These are phyloP conservation scores for Suhomyces kilbournensis DNA, from an alignment of 805 yeast species.

Conservation along the genomic window DNA sequence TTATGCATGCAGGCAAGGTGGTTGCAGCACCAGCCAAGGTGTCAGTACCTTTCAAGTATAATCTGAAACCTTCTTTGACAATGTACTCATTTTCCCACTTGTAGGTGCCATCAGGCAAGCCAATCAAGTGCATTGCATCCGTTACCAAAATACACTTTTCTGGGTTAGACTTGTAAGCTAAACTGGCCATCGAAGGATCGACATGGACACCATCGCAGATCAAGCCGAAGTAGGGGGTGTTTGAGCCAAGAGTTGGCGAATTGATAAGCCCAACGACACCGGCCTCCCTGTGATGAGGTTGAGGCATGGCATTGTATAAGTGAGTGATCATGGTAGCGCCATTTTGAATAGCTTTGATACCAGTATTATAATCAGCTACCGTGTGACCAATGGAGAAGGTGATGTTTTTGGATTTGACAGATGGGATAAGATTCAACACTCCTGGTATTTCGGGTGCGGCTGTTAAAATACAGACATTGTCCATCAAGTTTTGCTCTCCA, in stretches of 20 bases:
- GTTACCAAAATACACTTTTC: slow-evolving; percentile 56
- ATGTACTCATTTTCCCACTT: slow-evolving; percentile 49
- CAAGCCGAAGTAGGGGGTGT: slow-evolving; percentile 49
- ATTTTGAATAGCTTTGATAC: slow-evolving; percentile 41
- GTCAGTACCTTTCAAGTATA: slow-evolving; percentile 50
- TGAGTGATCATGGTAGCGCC: slow-evolving; percentile 64
- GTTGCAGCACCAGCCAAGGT: slow-evolving; percentile 66
- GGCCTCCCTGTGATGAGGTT: slow-evolving; percentile 56
- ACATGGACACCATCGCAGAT: slow-evolving; percentile 61
- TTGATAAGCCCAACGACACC: slow-evolving; percentile 53
- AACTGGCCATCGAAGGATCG: slow-evolving; percentile 49
- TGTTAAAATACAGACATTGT: slow-evolving; percentile 42
- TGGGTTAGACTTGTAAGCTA: slow-evolving; percentile 51
- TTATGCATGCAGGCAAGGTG: slow-evolving; percentile 47
- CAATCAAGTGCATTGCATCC: slow-evolving; percentile 58
- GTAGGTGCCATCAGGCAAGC: slow-evolving; percentile 55
- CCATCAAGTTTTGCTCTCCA: slow-evolving; percentile 24
- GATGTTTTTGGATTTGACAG: slow-evolving; percentile 29
- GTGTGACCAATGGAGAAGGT: slow-evolving; percentile 50
- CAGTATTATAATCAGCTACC: slow-evolving; percentile 36
- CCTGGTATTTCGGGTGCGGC: slow-evolving; percentile 54
- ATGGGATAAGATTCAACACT: slow-evolving; percentile 41
- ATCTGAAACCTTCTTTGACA: slow-evolving; percentile 45
- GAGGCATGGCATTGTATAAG: slow-evolving; percentile 61
- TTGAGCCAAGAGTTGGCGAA: slow-evolving; percentile 20